Evolutionary conservation across 208 protist species (phyloP).

Genomic region (Trypanosoma platydactyli): DNA sequence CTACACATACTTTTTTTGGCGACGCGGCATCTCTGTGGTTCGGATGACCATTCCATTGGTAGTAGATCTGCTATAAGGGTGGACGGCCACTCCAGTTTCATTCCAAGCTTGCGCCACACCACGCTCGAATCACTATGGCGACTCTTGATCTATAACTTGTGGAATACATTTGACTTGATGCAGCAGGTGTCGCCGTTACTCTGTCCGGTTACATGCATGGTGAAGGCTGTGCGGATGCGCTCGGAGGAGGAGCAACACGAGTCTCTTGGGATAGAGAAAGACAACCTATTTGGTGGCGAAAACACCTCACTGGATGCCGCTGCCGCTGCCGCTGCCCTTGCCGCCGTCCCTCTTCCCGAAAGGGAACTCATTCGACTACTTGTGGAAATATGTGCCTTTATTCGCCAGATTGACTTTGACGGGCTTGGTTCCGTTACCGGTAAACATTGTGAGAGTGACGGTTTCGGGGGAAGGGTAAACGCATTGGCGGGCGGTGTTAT

Average conservation of each 20-base stretch:
- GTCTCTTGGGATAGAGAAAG: slow-evolving; percentile 2
- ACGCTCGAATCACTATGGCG: slow-evolving; percentile 49
- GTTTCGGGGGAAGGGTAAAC: background rate
- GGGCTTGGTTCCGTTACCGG: slow-evolving; percentile 11
- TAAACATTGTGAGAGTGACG: slow-evolving; percentile 13
- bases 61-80: background rate
- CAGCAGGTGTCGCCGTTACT: slow-evolving; percentile 28
- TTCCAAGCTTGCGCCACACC: slow-evolving; percentile 49
- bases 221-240: slow-evolving; percentile 24
- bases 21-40: background rate
- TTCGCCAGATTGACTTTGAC: slow-evolving; percentile 34
- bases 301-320: slow-evolving; percentile 29
- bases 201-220: slow-evolving; percentile 41
- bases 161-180: slow-evolving; percentile 39
- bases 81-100: slow-evolving; percentile 15
- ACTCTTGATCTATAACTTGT: slow-evolving; percentile 53
- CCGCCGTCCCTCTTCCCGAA: slow-evolving; percentile 24
- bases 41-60: background rate
- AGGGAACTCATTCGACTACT: slow-evolving; percentile 40
- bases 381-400: slow-evolving; percentile 39
- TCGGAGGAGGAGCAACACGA: slow-evolving; percentile 10
- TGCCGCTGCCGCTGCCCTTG: slow-evolving; percentile 32
- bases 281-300: slow-evolving; percentile 6
- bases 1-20: slow-evolving; percentile 44
- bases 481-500: slow-evolving; percentile 16